These are phyloP conservation scores for Mycosphaerelloides madeirae DNA, from an alignment of 2,329 filamentous ascomycete species.

Conservation along the genomic window DNA sequence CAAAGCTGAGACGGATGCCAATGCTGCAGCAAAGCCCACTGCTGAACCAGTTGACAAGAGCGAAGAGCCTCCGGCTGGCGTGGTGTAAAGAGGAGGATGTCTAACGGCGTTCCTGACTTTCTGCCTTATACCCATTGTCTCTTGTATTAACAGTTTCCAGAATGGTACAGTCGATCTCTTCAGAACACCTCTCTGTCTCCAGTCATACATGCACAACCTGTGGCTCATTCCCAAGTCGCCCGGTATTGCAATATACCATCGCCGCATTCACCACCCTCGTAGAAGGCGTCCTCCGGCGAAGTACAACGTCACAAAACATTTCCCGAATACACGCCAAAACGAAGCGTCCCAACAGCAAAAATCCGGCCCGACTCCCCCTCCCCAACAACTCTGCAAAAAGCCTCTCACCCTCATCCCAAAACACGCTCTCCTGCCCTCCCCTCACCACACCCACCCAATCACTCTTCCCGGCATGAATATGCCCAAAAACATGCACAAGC, in stretches of 20 bases:
- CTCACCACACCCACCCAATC: constrained; percentile 23
- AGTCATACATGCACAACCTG: constrained; percentile 36
- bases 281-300: constrained; percentile 26
- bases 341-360: constrained; percentile 38
- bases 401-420: constrained; percentile 69
- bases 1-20: not conserved
- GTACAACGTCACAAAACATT: constrained; percentile 28
- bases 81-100: constrained; percentile 4
- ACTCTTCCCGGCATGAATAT: constrained; percentile 64
- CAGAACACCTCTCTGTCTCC: too few species aligned
- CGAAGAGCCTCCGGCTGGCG: constrained; percentile 1
- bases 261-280: constrained; percentile 60
- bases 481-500: constrained; percentile 75
- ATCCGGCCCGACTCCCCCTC: constrained; percentile 50
- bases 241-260: constrained; percentile 47
- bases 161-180: too few species aligned
- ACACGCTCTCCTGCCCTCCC: constrained; percentile 63
- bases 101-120: constrained; percentile 1
- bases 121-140: constrained; percentile 15
- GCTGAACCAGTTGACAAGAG: constrained; percentile 16
- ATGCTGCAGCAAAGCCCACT: constrained; percentile 6
- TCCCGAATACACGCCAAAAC: constrained; percentile 41
- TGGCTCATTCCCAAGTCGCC: constrained; percentile 44
- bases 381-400: constrained; percentile 54
- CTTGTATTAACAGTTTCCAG: too few species aligned